A percentile compares a stretch with the other conserved stretches of the same genome.
Conservation (phyloP, 2,329 filamentous ascomycete species). For the Trichoderma breve region DNA sequence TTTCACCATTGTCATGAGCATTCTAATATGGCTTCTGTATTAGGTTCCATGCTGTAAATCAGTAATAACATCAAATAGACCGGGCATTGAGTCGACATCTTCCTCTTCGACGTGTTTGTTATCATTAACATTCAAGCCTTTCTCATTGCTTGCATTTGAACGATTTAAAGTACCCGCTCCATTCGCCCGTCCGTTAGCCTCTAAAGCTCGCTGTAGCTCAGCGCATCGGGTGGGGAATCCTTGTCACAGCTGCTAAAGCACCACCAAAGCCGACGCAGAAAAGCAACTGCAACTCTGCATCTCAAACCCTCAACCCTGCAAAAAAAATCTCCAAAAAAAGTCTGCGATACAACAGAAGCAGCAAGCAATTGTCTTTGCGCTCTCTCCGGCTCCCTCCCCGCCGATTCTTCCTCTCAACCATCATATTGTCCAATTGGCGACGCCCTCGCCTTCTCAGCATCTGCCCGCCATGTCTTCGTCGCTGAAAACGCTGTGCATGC, state of each 20-base stretch:
- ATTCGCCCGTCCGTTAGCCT: background rate
- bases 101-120: background rate
- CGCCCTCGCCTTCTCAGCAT: background rate
- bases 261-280: background rate
- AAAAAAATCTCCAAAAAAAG: background rate
- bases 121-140: background rate
- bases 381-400: background rate
- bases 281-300: background rate
- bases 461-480: constrained; percentile 30
- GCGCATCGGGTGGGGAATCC: background rate
- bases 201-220: background rate
- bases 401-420: background rate
- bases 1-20: background rate
- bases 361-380: background rate
- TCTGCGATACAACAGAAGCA: background rate
- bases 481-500: constrained; percentile 35
- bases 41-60: background rate
- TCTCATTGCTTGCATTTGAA: background rate
- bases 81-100: background rate
- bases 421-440: background rate
- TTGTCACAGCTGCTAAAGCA: background rate
- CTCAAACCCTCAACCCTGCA: constrained; percentile 1
- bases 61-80: background rate
- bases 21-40: background rate
- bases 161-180: background rate